These are phyloP conservation scores for Rhizoclosmatium sp. DNA, from an alignment of 192 early-diverging fungal genomes.

Conservation along the genomic window DNA sequence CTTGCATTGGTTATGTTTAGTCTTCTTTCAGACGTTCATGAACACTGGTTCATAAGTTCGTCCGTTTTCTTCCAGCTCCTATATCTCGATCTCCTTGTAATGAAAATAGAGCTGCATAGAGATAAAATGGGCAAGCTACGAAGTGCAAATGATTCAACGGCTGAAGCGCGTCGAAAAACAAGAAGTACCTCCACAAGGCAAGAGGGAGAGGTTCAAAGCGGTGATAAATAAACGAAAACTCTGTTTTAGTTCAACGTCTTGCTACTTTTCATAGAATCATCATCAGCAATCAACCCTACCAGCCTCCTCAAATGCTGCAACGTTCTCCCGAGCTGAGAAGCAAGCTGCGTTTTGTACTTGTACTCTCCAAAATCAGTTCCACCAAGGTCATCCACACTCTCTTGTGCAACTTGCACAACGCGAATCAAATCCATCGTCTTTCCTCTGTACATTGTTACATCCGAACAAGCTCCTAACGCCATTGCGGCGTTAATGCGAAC, in stretches of 20 bases:
- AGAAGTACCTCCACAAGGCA: too few species aligned
- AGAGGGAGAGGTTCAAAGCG: neutral
- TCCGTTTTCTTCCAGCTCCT: too few species aligned
- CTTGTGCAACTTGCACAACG: conserved; percentile 8
- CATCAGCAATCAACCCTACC: neutral
- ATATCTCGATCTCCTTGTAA: too few species aligned
- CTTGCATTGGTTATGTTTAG: too few species aligned
- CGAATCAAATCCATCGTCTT: conserved; percentile 23
- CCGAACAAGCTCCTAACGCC: conserved; percentile 36
- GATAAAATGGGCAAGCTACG: too few species aligned
- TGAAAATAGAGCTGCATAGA: too few species aligned
- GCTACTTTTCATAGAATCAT: too few species aligned
- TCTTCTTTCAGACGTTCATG: too few species aligned
- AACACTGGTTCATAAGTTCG: too few species aligned
- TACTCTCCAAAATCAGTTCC: conserved; percentile 51
- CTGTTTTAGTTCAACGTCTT: neutral
- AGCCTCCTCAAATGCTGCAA: neutral
- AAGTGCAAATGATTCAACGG: too few species aligned
- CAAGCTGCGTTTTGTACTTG: conserved; percentile 44
- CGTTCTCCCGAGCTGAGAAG: conserved; percentile 35
- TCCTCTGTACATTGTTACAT: neutral
- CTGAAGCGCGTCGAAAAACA: too few species aligned
- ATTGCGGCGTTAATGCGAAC: conserved; percentile 74
- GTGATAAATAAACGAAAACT: neutral
- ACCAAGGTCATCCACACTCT: conserved; percentile 33